Evolutionary conservation across 2,329 filamentous ascomycete genomes (phyloP).

Genomic region (Colletotrichum lupini): DNA sequence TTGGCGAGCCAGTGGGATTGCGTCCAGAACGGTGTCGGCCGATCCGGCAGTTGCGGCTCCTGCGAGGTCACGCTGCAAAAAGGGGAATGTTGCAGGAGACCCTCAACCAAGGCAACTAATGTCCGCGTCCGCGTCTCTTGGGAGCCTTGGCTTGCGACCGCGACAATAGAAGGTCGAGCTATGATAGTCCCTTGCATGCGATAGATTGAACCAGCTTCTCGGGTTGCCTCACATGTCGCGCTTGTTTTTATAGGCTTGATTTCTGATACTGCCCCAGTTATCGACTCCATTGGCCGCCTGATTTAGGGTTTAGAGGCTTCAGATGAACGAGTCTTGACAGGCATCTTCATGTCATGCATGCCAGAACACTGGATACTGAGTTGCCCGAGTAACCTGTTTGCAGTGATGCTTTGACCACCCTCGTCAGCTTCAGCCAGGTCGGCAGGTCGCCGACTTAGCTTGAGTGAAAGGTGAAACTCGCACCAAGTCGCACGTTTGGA

Average conservation of each 20-base stretch:
- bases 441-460: background rate
- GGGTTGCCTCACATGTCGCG: background rate
- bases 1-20: background rate
- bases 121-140: background rate
- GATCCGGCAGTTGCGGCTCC: background rate
- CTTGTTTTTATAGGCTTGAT: background rate
- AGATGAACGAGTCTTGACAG: slow-evolving; percentile 16
- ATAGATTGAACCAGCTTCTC: background rate
- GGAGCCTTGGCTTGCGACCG: background rate
- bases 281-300: background rate
- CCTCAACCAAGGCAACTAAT: background rate
- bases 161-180: background rate
- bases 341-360: background rate
- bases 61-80: background rate
- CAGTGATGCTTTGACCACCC: background rate
- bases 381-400: background rate
- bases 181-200: background rate
- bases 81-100: background rate
- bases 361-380: background rate
- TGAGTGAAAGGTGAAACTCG: background rate
- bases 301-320: slow-evolving; percentile 5
- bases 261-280: background rate
- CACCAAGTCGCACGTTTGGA: background rate
- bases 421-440: background rate
- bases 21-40: background rate